Evolutionary conservation across 495 filamentous ascomycete species (phyloP).

Genomic region (Lasiosphaeria hispida): DNA sequence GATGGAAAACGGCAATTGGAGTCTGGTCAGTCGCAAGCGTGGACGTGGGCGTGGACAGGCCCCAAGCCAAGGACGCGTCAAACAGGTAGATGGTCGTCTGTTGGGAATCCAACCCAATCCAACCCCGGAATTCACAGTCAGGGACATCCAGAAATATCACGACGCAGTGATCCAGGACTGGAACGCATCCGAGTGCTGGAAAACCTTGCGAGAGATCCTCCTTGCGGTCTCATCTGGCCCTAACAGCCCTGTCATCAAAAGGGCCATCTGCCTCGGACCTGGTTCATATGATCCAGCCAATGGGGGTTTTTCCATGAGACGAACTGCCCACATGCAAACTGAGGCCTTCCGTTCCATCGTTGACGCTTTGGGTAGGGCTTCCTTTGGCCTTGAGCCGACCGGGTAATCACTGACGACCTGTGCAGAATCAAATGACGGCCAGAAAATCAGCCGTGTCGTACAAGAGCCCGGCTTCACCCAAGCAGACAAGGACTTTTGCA

Average conservation of each 20-base stretch:
- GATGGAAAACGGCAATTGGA: constrained; percentile 22
- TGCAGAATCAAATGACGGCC: constrained; percentile 19
- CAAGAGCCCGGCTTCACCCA: constrained; percentile 72
- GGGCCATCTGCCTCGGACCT: constrained; percentile 44
- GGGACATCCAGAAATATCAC: constrained; percentile 25
- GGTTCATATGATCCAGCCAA: constrained; percentile 44
- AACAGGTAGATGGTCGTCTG: neutral
- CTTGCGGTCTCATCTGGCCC: constrained; percentile 8
- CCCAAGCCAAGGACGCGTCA: neutral
- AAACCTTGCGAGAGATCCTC: constrained; percentile 13
- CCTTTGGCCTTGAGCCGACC: neutral
- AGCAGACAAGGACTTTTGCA: constrained; percentile 58
- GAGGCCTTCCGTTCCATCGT: constrained; percentile 58
- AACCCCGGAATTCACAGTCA: constrained; percentile 25
- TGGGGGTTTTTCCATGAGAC: constrained; percentile 30
- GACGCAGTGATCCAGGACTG: constrained; percentile 17
- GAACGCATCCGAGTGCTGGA: constrained; percentile 22
- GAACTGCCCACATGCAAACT: constrained; percentile 53
- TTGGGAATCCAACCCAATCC: constrained; percentile 27
- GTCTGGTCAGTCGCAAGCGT: constrained; percentile 28
- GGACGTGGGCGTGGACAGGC: constrained; percentile 20
- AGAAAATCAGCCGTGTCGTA: constrained; percentile 46
- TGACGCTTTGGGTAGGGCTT: constrained; percentile 36
- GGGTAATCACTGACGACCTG: constrained; percentile 2
- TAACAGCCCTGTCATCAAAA: constrained; percentile 25